Base-by-base conservation (phyloP, 345 rosid species). In the Aquilaria yunnanensis region DNA sequence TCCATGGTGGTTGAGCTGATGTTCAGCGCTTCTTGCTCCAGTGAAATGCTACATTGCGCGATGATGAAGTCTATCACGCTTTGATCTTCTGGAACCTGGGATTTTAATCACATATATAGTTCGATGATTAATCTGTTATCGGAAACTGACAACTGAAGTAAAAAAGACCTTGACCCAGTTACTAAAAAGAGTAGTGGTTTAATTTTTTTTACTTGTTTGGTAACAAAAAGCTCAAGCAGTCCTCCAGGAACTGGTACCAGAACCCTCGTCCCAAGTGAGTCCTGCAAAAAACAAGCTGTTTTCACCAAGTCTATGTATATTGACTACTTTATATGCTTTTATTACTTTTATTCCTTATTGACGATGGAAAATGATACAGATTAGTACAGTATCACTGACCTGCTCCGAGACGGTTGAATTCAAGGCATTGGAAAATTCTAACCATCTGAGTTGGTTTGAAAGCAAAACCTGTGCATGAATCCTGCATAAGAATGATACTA, bases 171-270 rank as follows among this genome's bases (percentile, higher is more conserved):
- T 34, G 13, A 13, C 3, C 29, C 5, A 59, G 47, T 14, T 1
- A 32, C 2, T 13, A 16, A 63, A 32, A 43, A 57, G 56, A 63
- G 3, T 47, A 50, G 14, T 1, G 23, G 10, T 8, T 37, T 9
- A 7, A 53, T 5, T 46, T 12, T 55, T 13, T 57, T 0, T 83
- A 89, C 97, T 78, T 85, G 88, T 83, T 87, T 86, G 10, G 83
- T 65, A 33, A 78, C 85, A 66, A 87, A 90, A 32, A 90, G 81
- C 81, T 90, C 98, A 37, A 93, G 65, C 33, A 93, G 64, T 60
- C 91, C 96, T 77, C 89, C 97, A 2, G 93, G 57, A 13, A 87
- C 74, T 29, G 97, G 98, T 67, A 90, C 72, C 83, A 90, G 75
- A 70, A 81, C 88, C 81, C 83, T 87, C n/a, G 94, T 89, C 59